phyloP scores from a whole-genome alignment of 768 basidiomycete genomes.

The Candolleomyces aberdarensis region DNA sequence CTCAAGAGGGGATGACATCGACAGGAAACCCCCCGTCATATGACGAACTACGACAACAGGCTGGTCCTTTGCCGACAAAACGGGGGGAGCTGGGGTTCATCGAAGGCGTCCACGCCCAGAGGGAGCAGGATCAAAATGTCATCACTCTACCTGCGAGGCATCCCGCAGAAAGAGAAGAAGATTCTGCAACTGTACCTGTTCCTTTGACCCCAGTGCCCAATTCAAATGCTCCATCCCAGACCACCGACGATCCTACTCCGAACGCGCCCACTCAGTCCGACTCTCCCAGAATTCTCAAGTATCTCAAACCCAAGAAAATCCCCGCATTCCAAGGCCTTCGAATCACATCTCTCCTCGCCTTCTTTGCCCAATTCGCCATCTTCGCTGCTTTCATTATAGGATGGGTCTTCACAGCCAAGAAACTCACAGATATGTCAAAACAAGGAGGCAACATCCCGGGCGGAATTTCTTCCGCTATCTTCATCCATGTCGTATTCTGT shows the following conservation, averaged over 20 bases:
- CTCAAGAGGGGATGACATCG: background rate
- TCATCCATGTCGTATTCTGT: constrained; percentile 62
- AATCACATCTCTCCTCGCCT: constrained; percentile 38
- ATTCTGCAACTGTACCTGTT: background rate
- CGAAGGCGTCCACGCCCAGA: constrained; percentile 35
- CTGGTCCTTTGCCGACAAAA: constrained; percentile 61
- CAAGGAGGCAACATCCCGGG: constrained; percentile 17
- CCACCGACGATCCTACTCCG: constrained; percentile 1
- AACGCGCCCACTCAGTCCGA: background rate
- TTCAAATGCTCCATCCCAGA: background rate
- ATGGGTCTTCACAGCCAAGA: constrained; percentile 47
- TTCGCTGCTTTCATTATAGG: constrained; percentile 48
- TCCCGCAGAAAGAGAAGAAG: constrained; percentile 40
- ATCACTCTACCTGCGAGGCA: constrained; percentile 40
- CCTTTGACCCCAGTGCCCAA: constrained; percentile 1
- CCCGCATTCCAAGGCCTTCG: constrained; percentile 42
- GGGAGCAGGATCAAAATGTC: constrained; percentile 38
- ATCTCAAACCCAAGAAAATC: constrained; percentile 38
- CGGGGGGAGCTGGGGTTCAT: constrained; percentile 64
- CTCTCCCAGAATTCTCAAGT: constrained; percentile 29
- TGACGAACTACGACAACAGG: constrained; percentile 42
- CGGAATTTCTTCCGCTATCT: constrained; percentile 38
- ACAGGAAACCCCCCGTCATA: background rate
- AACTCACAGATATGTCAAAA: constrained; percentile 11
- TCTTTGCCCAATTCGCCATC: constrained; percentile 36